Base-by-base conservation (phyloP, 306 rosid genomes). In the Quercus mongolica region DNA sequence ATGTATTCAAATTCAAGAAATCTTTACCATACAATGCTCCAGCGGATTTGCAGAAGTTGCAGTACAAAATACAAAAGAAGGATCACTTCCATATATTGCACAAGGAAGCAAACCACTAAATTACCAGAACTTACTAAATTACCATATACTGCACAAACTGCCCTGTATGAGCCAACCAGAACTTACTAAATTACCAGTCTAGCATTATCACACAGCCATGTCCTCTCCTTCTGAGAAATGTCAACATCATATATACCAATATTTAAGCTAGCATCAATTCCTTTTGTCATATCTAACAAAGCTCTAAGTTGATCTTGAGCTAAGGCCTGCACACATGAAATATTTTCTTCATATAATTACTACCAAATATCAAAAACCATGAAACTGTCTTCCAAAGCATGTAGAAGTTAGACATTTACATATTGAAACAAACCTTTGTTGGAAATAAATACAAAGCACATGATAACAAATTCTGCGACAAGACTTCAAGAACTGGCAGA, bases 281-380 rank as follows among this genome's bases (percentile, higher is more conserved):
- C 97, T 85, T 92, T 87, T 35, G 86, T 90, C 89, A 92, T 86
- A 82, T 71, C 21, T 67, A 79, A 83, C 83, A 94, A 77, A 83
- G 93, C 88, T 86, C 98, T 88, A 80, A 92, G 86, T 81, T 94
- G 97, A 85, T 94, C 98, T 85, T 94, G 98, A 87, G 97, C 97
- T 77, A 92, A 89, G 57, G 98, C 98, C 97, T 92, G 84, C 80
- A 85, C 52, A 56, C 71, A 85, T 46, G 58, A 80, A 79, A 69
- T 59, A 61, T 73, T 76, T 78, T 55, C 58, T 77, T 58, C 31
- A 77, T 73, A 69, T 63, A 19, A 71, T 74, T 72, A 72, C 30
- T 56, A 6, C 3, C 6, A 3, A 30, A n/a, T 62, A 31, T 19
- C 7, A 81, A 56, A 59, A 25, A 55, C 52, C 33, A 9, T 46